These are phyloP conservation scores for Pseudevernia furfuracea DNA, from an alignment of 495 filamentous ascomycete species.

Conservation along the genomic window DNA sequence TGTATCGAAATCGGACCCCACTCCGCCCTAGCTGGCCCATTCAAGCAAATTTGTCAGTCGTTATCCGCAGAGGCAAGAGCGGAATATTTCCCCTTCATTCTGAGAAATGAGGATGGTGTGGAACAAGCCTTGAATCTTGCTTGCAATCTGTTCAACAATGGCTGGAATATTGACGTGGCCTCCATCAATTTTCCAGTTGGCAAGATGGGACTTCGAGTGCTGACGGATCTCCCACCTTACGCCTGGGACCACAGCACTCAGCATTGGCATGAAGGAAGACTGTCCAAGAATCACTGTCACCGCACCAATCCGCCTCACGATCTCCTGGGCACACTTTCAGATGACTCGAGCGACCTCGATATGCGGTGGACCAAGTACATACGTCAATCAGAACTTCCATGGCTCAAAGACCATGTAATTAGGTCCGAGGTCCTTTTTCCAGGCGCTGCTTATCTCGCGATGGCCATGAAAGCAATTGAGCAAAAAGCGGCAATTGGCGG, in stretches of 20 bases:
- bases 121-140: constrained; percentile 3
- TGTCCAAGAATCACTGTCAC: constrained; percentile 29
- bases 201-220: constrained; percentile 3
- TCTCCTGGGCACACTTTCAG: constrained; percentile 32
- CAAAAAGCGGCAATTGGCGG: constrained; percentile 18
- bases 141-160: constrained; percentile 13
- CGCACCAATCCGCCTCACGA: constrained; percentile 23
- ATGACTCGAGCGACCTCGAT: constrained; percentile 31
- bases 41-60: constrained; percentile 40
- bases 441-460: constrained; percentile 24
- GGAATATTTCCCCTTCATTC: constrained; percentile 20
- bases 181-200: constrained; percentile 17
- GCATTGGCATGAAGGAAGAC: constrained; percentile 40
- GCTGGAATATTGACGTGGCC: constrained; percentile 15
- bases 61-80: background rate
- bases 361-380: constrained; percentile 34
- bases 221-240: constrained; percentile 38
- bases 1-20: constrained; percentile 50
- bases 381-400: constrained; percentile 23
- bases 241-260: constrained; percentile 32
- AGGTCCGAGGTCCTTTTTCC: constrained; percentile 23
- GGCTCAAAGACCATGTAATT: constrained; percentile 28
- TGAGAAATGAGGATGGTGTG: background rate
- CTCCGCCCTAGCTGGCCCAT: constrained; percentile 45
- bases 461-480: constrained; percentile 30